A percentile compares a stretch with the other conserved stretches of the same genome.
phyloP scores from a whole-genome alignment of 1,284 basidiomycete genomes.

The Vanrija sp. region DNA sequence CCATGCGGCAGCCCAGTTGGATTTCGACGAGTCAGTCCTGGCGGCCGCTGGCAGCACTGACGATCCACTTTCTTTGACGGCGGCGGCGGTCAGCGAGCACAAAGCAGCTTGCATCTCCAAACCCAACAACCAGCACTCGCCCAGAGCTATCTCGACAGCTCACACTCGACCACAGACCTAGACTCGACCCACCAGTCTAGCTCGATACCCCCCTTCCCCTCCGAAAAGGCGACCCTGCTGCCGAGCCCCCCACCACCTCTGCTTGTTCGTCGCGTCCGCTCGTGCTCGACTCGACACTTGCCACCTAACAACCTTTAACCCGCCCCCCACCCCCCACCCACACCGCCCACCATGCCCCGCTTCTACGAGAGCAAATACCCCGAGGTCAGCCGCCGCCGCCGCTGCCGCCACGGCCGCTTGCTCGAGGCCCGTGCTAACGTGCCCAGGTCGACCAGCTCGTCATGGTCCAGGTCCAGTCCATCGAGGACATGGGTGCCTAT shows the following conservation, averaged over 20 bases:
- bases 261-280: not conserved
- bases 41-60: too few species aligned
- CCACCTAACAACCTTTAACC: not conserved
- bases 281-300: not conserved
- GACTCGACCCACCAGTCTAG: not conserved
- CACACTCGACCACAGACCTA: not conserved
- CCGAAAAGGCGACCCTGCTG: not conserved
- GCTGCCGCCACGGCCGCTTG: not conserved
- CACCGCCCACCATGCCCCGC: constrained; percentile 38
- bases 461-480: constrained; percentile 98
- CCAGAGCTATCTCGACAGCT: not conserved
- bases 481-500: constrained; percentile 99
- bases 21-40: too few species aligned
- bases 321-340: not conserved
- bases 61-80: too few species aligned
- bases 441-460: constrained; percentile 86
- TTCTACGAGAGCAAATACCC: constrained; percentile 54
- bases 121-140: not conserved
- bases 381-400: constrained; percentile 39
- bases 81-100: too few species aligned
- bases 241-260: not conserved
- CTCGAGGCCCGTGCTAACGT: not conserved
- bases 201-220: not conserved
- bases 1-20: too few species aligned
- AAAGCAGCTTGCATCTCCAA: too few species aligned